Conservation (phyloP, 352 stramenopile species). For the Globisporangium ultimum region DNA sequence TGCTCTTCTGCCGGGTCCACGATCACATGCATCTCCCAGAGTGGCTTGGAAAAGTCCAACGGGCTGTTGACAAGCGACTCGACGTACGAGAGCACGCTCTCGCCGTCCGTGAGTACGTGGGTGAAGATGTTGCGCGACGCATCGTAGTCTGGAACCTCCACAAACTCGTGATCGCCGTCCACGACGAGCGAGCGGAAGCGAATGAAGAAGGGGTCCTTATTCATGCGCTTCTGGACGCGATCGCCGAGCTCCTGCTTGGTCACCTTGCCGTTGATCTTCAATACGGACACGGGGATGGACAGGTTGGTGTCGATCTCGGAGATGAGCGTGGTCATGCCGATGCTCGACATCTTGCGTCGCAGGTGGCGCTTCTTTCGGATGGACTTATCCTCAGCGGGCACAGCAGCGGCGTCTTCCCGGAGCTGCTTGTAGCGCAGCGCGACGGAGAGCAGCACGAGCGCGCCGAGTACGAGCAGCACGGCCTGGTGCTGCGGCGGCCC, state of each 20-base stretch:
- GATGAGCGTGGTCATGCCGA: slow-evolving; percentile 65
- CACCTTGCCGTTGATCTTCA: slow-evolving; percentile 51
- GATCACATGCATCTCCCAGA: slow-evolving; percentile 78
- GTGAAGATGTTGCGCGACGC: slow-evolving; percentile 45
- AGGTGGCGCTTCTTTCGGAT: slow-evolving; percentile 23
- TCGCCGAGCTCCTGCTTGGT: slow-evolving; percentile 38
- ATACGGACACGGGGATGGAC: slow-evolving; percentile 68
- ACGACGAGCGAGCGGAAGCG: slow-evolving; percentile 68
- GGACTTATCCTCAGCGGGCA: slow-evolving; percentile 6
- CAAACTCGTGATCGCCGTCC: slow-evolving; percentile 42
- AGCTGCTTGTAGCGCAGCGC: slow-evolving; percentile 10
- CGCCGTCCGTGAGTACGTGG: slow-evolving; percentile 45
- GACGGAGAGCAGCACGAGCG: slow-evolving; percentile 14
- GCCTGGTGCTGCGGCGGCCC: slow-evolving; percentile 15
- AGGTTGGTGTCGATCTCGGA: slow-evolving; percentile 74
- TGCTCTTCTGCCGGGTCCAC: slow-evolving; percentile 25
- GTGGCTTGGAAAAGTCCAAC: slow-evolving; percentile 60
- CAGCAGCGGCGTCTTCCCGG: slow-evolving; percentile 8
- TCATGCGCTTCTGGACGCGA: slow-evolving; percentile 48
- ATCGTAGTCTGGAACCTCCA: slow-evolving; percentile 59
- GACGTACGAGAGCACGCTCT: slow-evolving; percentile 60
- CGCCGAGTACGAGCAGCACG: slow-evolving; percentile 15
- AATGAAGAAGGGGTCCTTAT: slow-evolving; percentile 56
- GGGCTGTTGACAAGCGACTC: slow-evolving; percentile 71
- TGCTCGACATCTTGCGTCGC: slow-evolving; percentile 63